Base-by-base conservation (phyloP, 306 rosid species). In the Citrullus mucosospermus region DNA sequence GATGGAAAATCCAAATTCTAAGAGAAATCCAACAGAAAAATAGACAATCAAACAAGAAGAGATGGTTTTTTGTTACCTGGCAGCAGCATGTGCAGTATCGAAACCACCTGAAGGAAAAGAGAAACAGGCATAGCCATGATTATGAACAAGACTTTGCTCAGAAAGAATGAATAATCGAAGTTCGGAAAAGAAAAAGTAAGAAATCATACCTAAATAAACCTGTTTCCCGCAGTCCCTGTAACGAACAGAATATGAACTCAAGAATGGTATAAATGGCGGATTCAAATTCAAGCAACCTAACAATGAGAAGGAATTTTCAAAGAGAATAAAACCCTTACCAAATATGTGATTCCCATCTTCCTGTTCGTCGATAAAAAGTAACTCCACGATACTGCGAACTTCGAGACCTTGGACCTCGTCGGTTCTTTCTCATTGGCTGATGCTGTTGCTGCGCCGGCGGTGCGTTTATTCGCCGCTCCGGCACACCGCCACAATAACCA, bases 371-470 rank as follows among this genome's bases (percentile, higher is more conserved):
- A 67, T 94, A 92, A 78, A 92, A 94, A 50, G 98, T 94, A 48
- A 94, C 97, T 2, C 98, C 98, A 4, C 98, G 94, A 83, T 94
- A 94, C 89, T 94, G 98, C 4, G 98, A 94, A 83, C 98, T 94
- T 18, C 97, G 69, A 6, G 98, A 91, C 93, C 94, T 80, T n/a
- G 98, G 98, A 78, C 98, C 98, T 1, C 98, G 78, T 17, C 98
- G 93, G 66, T 96, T 92, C 87, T 89, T 94, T 85, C 86, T 94
- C 67, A 84, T 87, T 75, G 38, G 77, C 34, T 80, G 93, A 65
- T 79, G 81, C 51, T 73, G 91, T 14, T 30, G 89, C 44, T 80
- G 78, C 39, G 60, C 72, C 11, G 63, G 88, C 32, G 82, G 80
- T 36, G 70, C 66, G 16, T 10, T 22, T 58, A 63, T 18, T 43